phyloP scores from a whole-genome alignment of 192 early-diverging fungal species.

The Coemansia sp. region DNA sequence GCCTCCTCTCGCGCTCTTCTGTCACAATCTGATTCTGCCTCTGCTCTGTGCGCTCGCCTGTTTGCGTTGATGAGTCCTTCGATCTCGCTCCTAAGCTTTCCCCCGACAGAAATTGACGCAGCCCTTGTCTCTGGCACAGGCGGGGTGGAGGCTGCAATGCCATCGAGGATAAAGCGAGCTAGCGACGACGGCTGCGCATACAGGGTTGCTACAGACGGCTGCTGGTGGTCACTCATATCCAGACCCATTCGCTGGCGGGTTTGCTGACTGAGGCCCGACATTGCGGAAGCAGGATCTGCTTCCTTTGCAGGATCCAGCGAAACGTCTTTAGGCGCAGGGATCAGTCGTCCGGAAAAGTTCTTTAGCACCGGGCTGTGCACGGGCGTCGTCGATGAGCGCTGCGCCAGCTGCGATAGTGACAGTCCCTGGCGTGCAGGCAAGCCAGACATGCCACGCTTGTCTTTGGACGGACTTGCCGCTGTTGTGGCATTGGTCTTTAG shows the following conservation, averaged over 20 bases:
- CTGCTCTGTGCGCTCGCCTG: conserved; percentile 4
- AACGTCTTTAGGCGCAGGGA: conserved; percentile 21
- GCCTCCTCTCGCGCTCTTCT: not conserved
- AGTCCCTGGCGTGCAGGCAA: conserved; percentile 2
- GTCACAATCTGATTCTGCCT: not conserved
- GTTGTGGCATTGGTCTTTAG: conserved; percentile 15
- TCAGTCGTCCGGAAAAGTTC: conserved; percentile 35
- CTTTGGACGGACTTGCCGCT: not conserved
- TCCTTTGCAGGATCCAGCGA: not conserved
- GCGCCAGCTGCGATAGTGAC: conserved; percentile 18
- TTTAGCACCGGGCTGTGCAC: conserved; percentile 7
- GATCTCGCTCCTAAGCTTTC: conserved; percentile 23
- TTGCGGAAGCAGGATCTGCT: not conserved
- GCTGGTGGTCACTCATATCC: not conserved
- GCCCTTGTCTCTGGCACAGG: not conserved
- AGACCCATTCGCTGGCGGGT: conserved; percentile 11
- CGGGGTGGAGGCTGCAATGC: not conserved
- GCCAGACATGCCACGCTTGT: not conserved
- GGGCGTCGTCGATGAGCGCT: not conserved
- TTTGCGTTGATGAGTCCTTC: conserved; percentile 16
- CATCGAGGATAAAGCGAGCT: conserved; percentile 42
- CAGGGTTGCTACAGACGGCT: conserved; percentile 17
- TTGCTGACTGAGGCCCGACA: not conserved
- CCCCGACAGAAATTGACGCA: conserved; percentile 2
- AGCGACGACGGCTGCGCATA: conserved; percentile 44